phyloP scores from a whole-genome alignment of 176 grass and related monocot species.

The Ensete ventricosum region DNA sequence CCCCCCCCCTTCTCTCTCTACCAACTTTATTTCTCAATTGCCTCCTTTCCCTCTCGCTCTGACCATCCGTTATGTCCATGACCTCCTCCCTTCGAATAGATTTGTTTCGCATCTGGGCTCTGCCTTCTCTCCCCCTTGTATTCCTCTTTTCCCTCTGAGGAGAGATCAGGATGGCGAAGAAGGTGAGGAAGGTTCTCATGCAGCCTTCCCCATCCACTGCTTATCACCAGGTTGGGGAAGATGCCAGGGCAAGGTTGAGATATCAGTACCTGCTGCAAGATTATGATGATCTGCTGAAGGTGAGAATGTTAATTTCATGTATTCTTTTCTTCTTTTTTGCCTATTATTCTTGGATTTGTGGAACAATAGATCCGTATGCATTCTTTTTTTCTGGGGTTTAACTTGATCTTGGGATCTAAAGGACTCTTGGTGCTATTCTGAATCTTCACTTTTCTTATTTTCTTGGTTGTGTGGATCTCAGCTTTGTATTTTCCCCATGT shows the following conservation, averaged over 20 bases:
- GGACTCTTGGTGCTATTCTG: not conserved
- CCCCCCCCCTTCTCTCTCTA: not conserved
- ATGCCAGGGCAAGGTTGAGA: not conserved
- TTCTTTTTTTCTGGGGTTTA: not conserved
- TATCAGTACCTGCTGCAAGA: slow-evolving; percentile 2
- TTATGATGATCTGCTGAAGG: slow-evolving; percentile 1
- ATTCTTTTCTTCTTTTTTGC: not conserved
- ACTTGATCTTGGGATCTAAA: not conserved
- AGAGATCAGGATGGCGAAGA: not conserved
- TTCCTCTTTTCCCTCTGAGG: not conserved
- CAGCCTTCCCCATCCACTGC: not conserved
- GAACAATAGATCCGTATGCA: not conserved
- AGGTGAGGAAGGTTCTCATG: not conserved
- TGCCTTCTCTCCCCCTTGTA: not conserved
- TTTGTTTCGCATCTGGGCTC: not conserved
- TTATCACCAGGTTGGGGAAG: not conserved
- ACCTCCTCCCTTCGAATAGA: not conserved
- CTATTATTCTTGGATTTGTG: not conserved
- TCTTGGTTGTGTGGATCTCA: not conserved
- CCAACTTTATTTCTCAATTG: not conserved
- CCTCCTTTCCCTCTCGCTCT: not conserved
- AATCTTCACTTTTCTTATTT: not conserved
- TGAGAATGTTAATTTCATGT: not conserved
- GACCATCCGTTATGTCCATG: not conserved
- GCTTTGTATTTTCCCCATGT: not conserved